These are phyloP conservation scores for Skeletonema menzelii DNA, from an alignment of 108 stramenopile species.

Conservation along the genomic window DNA sequence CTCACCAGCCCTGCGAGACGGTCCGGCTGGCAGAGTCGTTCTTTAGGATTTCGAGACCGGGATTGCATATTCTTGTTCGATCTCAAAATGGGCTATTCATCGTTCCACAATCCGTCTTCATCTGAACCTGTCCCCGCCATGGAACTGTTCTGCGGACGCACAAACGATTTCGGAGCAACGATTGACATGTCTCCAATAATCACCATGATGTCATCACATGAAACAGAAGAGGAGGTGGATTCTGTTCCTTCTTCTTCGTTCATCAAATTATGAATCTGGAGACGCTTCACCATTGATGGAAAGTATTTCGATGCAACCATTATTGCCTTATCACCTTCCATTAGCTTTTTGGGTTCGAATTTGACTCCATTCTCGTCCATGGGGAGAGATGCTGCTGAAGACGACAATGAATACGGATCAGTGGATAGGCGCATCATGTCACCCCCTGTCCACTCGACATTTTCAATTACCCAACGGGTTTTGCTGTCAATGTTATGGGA, in stretches of 20 bases:
- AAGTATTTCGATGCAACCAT: conserved; percentile 31
- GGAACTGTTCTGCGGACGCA: neutral
- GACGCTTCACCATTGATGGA: conserved; percentile 16
- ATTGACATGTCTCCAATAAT: conserved; percentile 37
- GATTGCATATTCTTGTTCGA: too few relatives aligned
- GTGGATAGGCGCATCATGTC: conserved; percentile 69
- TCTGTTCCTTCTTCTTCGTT: conserved; percentile 3
- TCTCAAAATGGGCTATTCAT: neutral
- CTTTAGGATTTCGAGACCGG: too few relatives aligned
- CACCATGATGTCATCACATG: conserved; percentile 18
- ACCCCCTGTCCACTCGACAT: conserved; percentile 68
- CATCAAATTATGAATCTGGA: conserved; percentile 10
- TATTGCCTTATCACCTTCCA: conserved; percentile 21
- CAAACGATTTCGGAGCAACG: conserved; percentile 20
- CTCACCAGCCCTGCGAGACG: too few relatives aligned
- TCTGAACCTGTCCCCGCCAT: neutral
- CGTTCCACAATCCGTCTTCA: conserved; percentile 28
- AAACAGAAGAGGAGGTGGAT: neutral
- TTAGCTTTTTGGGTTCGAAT: conserved; percentile 28
- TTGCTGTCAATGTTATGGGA: conserved; percentile 1
- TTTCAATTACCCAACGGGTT: conserved; percentile 10
- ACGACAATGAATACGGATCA: conserved; percentile 5
- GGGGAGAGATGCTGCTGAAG: neutral
- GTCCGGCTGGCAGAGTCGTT: too few relatives aligned
- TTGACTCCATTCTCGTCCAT: conserved; percentile 18